Conservation (phyloP, 495 filamentous ascomycete genomes). For the Annulohypoxylon stygium region DNA sequence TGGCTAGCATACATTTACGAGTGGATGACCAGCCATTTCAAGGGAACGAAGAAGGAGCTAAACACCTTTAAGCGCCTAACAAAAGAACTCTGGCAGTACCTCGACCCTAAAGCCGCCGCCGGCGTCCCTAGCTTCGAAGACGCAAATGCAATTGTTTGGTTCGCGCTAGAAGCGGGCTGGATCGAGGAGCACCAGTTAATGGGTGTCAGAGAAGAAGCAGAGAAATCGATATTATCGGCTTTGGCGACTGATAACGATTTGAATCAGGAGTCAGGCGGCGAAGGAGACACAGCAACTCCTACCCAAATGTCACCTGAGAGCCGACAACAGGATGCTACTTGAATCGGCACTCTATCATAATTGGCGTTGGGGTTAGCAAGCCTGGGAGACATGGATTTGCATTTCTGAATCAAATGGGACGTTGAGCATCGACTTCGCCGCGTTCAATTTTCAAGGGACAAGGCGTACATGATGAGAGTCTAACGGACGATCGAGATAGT, state of each 20-base stretch:
- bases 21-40: constrained; percentile 55
- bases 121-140: constrained; percentile 55
- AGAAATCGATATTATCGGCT: constrained; percentile 51
- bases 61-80: constrained; percentile 54
- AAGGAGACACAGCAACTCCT: constrained; percentile 8
- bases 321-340: constrained; percentile 5
- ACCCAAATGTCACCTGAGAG: constrained; percentile 29
- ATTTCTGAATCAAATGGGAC: background rate
- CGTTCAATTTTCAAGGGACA: background rate
- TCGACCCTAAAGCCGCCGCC: constrained; percentile 57
- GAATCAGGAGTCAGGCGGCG: constrained; percentile 8
- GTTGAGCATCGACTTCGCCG: background rate
- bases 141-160: constrained; percentile 59
- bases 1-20: constrained; percentile 66
- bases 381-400: constrained; percentile 1
- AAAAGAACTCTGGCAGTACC: constrained; percentile 57
- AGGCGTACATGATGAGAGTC: background rate
- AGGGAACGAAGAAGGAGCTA: constrained; percentile 53
- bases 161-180: constrained; percentile 61
- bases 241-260: constrained; percentile 38
- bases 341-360: constrained; percentile 2
- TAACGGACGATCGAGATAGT: background rate
- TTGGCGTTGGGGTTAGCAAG: constrained; percentile 23
- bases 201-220: constrained; percentile 49
- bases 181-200: constrained; percentile 59